Conservation (phyloP, 805 yeast genomes). For the Hagleromyces aurorensis region DNA sequence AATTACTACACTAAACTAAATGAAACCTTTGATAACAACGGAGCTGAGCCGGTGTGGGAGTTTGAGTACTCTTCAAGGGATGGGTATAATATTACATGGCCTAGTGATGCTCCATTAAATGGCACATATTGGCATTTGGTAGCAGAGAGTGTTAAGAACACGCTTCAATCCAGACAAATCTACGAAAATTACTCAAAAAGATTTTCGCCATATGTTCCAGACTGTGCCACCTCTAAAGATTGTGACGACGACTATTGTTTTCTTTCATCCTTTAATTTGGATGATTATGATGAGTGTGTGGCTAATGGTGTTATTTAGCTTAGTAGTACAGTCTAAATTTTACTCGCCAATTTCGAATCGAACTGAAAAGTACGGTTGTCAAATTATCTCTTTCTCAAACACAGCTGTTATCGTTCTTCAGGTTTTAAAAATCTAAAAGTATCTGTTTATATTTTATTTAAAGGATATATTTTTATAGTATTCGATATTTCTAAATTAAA, state of each 20-base stretch:
- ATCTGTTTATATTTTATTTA: too few relatives aligned
- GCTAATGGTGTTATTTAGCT: too few relatives aligned
- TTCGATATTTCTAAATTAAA: too few relatives aligned
- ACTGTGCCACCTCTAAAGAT: constrained; percentile 34
- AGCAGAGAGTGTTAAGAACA: constrained; percentile 37
- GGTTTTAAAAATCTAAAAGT: too few relatives aligned
- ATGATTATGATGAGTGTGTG: constrained; percentile 28
- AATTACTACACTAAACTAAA: constrained; percentile 55
- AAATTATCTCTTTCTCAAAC: too few relatives aligned
- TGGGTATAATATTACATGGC: constrained; percentile 49
- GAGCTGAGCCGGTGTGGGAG: constrained; percentile 54
- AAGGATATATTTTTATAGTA: too few relatives aligned
- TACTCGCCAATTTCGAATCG: too few relatives aligned
- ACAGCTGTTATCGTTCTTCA: too few relatives aligned
- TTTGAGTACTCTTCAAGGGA: constrained; percentile 60
- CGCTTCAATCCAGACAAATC: constrained; percentile 39
- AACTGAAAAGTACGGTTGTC: too few relatives aligned
- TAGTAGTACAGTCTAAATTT: too few relatives aligned
- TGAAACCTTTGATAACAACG: constrained; percentile 45
- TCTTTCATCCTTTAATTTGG: constrained; percentile 32
- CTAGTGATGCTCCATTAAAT: constrained; percentile 48
- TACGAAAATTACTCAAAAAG: constrained; percentile 46
- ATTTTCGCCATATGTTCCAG: constrained; percentile 45
- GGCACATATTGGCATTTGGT: constrained; percentile 62
- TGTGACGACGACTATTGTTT: constrained; percentile 37